Conservation (phyloP, 805 yeast genomes). For the Candida verbasci region DNA sequence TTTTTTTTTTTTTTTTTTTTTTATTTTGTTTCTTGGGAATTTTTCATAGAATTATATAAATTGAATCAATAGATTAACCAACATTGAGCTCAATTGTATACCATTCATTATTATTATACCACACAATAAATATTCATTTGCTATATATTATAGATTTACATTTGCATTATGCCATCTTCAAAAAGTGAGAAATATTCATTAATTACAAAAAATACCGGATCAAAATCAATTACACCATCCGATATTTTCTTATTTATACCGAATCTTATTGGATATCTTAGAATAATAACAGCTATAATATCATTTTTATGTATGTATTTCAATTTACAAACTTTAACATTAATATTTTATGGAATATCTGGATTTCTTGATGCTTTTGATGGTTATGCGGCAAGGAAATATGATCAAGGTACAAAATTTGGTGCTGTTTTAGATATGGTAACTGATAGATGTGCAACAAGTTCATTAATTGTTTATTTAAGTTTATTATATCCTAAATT, state of each 20-base stretch:
- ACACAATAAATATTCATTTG: too few species aligned
- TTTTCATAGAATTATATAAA: too few species aligned
- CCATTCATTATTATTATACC: too few species aligned
- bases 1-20: too few species aligned
- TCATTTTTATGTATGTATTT: constrained; percentile 76
- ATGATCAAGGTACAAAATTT: constrained; percentile 81
- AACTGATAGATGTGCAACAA: constrained; percentile 95
- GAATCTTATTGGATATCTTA: constrained; percentile 82
- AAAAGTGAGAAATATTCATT: background rate
- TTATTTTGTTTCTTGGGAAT: too few species aligned
- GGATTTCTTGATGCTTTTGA: constrained; percentile 94
- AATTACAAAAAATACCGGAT: background rate
- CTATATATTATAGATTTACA: too few species aligned
- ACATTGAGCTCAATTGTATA: too few species aligned
- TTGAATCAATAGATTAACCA: too few species aligned
- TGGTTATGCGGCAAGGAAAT: constrained; percentile 90
- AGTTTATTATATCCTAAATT: constrained; percentile 74
- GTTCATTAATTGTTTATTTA: constrained; percentile 84
- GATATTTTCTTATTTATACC: constrained; percentile 81
- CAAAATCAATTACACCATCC: constrained; percentile 7
- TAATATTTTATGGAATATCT: constrained; percentile 74
- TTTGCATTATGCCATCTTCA: background rate
- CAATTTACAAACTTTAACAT: constrained; percentile 77
- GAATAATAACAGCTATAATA: constrained; percentile 76
- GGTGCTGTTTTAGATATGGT: constrained; percentile 99